phyloP scores from a whole-genome alignment of 1,139 yeast genomes.

The Candida sp. region DNA sequence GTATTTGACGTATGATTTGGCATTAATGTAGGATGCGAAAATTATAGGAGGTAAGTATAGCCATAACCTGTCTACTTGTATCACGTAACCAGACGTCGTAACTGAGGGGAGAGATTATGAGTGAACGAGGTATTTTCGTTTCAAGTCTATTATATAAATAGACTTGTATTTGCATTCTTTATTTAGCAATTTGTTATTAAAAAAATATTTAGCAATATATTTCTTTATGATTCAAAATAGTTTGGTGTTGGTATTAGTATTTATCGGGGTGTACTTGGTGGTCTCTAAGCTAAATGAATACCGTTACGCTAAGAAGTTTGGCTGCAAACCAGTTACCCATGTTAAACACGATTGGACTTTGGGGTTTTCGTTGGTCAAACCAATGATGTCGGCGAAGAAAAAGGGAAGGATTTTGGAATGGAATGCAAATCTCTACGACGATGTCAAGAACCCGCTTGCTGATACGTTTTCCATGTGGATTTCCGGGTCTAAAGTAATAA shows the following conservation, averaged over 20 bases:
- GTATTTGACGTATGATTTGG: too few species aligned
- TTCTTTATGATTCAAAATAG: not conserved
- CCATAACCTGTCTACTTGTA: too few species aligned
- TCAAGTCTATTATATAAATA: too few species aligned
- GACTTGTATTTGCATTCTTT: too few species aligned
- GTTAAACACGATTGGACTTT: conserved; percentile 12
- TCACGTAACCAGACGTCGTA: too few species aligned
- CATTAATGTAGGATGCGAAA: too few species aligned
- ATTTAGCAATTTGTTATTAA: too few species aligned
- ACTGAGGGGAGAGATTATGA: too few species aligned
- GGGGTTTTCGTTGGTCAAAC: conserved; percentile 18
- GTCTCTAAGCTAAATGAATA: not conserved
- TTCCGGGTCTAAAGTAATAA: conserved; percentile 17
- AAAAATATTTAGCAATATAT: too few species aligned
- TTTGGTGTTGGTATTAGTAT: not conserved
- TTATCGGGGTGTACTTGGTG: not conserved
- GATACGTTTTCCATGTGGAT: conserved; percentile 18
- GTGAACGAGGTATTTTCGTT: too few species aligned
- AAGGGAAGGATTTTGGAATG: conserved; percentile 13
- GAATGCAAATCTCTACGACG: conserved; percentile 4
- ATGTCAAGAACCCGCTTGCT: conserved; percentile 7
- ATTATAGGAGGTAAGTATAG: too few species aligned
- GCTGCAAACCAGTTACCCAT: conserved; percentile 14
- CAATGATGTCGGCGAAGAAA: conserved; percentile 10
- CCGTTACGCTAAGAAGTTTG: conserved; percentile 11